Evolutionary conservation across 371 early-diverging fungal species (phyloP), one percentile per base, ranked within the genome.

Genomic region (Enterocytospora artemiae): DNA sequence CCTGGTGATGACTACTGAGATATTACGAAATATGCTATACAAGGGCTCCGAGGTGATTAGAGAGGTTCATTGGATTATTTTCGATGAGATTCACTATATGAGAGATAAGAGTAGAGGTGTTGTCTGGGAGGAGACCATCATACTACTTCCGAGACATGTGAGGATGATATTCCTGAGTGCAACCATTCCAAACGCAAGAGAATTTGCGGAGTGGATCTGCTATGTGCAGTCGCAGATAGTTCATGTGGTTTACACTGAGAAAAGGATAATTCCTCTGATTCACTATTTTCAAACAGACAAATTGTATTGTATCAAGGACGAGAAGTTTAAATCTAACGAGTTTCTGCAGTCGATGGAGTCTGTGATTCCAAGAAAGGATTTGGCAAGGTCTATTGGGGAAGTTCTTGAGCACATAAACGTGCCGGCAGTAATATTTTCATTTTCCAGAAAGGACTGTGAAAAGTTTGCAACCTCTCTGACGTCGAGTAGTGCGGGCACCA

Each of bases 71-170:
- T 96, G 94, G 94, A 90, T 99, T 31, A 84, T 99, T 28, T 99
- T 90, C 81, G 99, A 99, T 76, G 97, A 99, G 82, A 88, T 99
- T 57, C 99, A 96, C 78, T 99, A 99, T 75, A 93, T 99, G 96
- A 81, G 92, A 71, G 80, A 81, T 63, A 69, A 73, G 58, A 81
- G 81, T 51, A 88, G 97, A 70, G 99, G 99, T 73, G 97, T 98
- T 14, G 96, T 98, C 0, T 99, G 99, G 99, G 99, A 99, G 77
- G 99, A 99, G 79, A 91, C 94, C 0, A 86, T 96, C 49, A 94
- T 96, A 76, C 76, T 99, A 67, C 75, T 96, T 45, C 95, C 95
- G 27, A 85, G 87, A 63, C 69, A 75, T 49, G 71, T 72, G 2
- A 85, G 87, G 61, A 89, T 86, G 78, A 93, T 96, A 7, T 96